These are phyloP conservation scores for Cryphonectria parasitica DNA, from an alignment of 2,329 filamentous ascomycete species.

Conservation along the genomic window DNA sequence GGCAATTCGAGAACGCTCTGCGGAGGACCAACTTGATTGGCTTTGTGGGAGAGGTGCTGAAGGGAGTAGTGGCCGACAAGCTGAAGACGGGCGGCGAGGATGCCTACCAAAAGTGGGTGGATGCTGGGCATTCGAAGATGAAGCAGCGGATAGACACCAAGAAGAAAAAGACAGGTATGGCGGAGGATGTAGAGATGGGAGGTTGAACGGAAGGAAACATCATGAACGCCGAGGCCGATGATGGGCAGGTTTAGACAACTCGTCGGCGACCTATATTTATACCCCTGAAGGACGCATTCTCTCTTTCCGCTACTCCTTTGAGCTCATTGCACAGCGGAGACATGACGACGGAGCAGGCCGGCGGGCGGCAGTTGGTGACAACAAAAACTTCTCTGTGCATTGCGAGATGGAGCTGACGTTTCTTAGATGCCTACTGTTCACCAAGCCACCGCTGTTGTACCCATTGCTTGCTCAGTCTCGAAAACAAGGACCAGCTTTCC, in stretches of 20 bases:
- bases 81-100: constrained; percentile 64
- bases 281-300: constrained; percentile 11
- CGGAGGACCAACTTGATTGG: constrained; percentile 94
- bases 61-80: constrained; percentile 80
- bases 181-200: constrained; percentile 39
- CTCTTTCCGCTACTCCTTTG: not conserved
- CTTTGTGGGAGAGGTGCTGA: constrained; percentile 88
- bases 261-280: constrained; percentile 13
- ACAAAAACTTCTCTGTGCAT: not conserved
- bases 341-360: not conserved
- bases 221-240: not conserved
- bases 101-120: constrained; percentile 74
- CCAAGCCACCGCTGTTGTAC: not conserved
- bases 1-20: constrained; percentile 95
- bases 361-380: not conserved
- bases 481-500: not conserved
- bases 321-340: not conserved
- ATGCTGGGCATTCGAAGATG: constrained; percentile 52
- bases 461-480: not conserved
- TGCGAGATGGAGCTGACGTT: not conserved
- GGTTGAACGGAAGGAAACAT: constrained; percentile 28
- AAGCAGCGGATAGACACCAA: constrained; percentile 39
- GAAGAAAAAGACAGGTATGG: constrained; percentile 36
- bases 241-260: constrained; percentile 14
- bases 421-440: not conserved